Conservation (phyloP, 768 basidiomycete genomes). For the Mycena maculata region DNA sequence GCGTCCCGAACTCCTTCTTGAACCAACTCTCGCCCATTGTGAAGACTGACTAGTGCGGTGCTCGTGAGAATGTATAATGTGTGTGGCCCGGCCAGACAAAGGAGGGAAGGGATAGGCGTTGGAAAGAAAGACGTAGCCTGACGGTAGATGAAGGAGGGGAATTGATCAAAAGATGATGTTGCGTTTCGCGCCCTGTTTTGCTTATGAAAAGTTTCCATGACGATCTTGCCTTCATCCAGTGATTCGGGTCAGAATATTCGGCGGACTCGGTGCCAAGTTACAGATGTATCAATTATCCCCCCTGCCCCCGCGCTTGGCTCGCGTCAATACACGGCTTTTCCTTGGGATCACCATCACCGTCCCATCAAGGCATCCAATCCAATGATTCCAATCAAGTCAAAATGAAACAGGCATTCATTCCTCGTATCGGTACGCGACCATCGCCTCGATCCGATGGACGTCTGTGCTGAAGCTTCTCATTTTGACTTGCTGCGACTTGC, state of each 20-base stretch:
- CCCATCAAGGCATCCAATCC: not conserved
- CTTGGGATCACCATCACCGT: not conserved
- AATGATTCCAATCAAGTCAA: constrained; percentile 14
- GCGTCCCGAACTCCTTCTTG: constrained; percentile 72
- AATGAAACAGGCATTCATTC: constrained; percentile 48
- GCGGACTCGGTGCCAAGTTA: not conserved
- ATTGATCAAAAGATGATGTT: constrained; percentile 30
- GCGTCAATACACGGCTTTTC: not conserved
- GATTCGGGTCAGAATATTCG: constrained; percentile 15
- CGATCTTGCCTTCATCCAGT: constrained; percentile 33
- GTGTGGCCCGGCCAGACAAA: constrained; percentile 66
- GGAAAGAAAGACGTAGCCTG: constrained; percentile 38
- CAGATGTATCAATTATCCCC: not conserved
- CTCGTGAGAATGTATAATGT: constrained; percentile 46
- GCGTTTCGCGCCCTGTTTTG: constrained; percentile 10
- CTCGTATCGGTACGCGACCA: constrained; percentile 97
- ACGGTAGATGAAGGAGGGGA: constrained; percentile 26
- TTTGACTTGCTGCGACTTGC: constrained; percentile 94
- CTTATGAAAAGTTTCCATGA: constrained; percentile 43
- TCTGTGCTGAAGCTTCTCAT: constrained; percentile 97
- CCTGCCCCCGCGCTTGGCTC: not conserved
- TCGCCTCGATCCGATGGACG: constrained; percentile 96
- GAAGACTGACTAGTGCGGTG: constrained; percentile 36
- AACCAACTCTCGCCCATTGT: constrained; percentile 80
- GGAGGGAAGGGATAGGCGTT: constrained; percentile 35